A percentile compares a stretch with the other conserved stretches of the same genome.
These are phyloP conservation scores for Hypoxylon intermedium DNA, from an alignment of 495 filamentous ascomycete genomes.

Conservation along the genomic window DNA sequence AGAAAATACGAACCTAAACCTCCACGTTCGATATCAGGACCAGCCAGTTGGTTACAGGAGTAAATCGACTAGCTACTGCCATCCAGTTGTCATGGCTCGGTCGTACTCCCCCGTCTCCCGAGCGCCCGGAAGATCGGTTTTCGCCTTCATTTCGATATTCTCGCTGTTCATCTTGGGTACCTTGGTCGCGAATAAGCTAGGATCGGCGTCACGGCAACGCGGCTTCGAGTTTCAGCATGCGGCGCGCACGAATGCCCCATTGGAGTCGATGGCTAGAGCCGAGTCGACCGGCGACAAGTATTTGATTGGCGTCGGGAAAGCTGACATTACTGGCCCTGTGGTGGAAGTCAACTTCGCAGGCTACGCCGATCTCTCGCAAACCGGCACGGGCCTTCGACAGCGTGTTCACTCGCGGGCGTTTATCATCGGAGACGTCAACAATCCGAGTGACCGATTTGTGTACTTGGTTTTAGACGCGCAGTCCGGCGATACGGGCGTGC, in stretches of 20 bases:
- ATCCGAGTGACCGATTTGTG: slow-evolving; percentile 76
- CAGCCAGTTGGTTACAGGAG: slow-evolving; percentile 1
- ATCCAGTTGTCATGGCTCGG: slow-evolving; percentile 15
- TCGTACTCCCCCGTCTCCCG: slow-evolving; percentile 9
- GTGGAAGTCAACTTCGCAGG: slow-evolving; percentile 65
- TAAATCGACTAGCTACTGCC: background rate
- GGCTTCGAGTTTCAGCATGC: slow-evolving; percentile 22
- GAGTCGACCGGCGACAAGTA: slow-evolving; percentile 62
- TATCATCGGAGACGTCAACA: slow-evolving; percentile 77
- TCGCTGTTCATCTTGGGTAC: slow-evolving; percentile 39
- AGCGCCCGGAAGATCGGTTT: slow-evolving; percentile 18
- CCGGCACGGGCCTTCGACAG: slow-evolving; percentile 83
- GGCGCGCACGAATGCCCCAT: slow-evolving; percentile 12
- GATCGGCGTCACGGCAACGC: slow-evolving; percentile 8
- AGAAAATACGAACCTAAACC: slow-evolving; percentile 1
- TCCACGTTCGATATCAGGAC: background rate
- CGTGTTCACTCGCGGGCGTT: slow-evolving; percentile 88
- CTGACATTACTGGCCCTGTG: slow-evolving; percentile 88
- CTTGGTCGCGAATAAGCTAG: slow-evolving; percentile 29
- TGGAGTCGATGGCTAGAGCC: slow-evolving; percentile 33
- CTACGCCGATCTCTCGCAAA: slow-evolving; percentile 78
- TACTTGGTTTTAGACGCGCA: slow-evolving; percentile 86
- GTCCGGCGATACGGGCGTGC: slow-evolving; percentile 86
- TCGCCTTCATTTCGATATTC: slow-evolving; percentile 36
- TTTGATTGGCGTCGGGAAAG: slow-evolving; percentile 87